Evolutionary conservation across 441 rosid species (phyloP), one percentile per base, ranked within the genome.

Genomic region (Dalechampia spathulata): DNA sequence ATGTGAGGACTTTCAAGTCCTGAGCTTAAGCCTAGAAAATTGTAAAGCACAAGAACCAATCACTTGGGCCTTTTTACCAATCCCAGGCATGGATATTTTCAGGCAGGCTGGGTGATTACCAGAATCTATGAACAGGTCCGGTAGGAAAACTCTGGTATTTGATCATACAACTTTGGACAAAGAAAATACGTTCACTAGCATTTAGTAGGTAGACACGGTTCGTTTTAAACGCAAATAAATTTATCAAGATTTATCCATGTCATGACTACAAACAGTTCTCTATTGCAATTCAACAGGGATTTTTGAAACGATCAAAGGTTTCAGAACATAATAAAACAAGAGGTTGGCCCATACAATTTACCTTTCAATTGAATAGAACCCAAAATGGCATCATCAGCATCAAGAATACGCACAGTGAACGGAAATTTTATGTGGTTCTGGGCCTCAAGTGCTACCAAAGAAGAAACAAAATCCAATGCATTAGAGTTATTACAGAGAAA

Each of bases 391-490:
- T 83, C 90, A 59, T 75, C 80, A 60, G 70, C 78, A 23, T 71
- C 74, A 63, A 83, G 85, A 58, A 73, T 52, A 45, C 76, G 78
- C 19, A 69, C 69, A 0, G 61, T 55, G 62, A 81, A 83, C 14
- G 85, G 73, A 62, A 66, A 74, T 20, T 44, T 69, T 50, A 81
- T 62, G 43, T 50, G 57, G 47, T 69, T 59, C 45, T 7, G 56
- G 16, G 87, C 87, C 71, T 77, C 82, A 46, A 73, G 74, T 21
- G 91, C 83, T 81, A 78, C 76, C 72, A 42, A 39, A 63, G 50
- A 30, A 60, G 16, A 57, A 49, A 19, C 11, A 43, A n/a, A n/a
- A n/a, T 12, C 40, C 26, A 4, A 17, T 42, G 13, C 16, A 36
- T 16, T 21, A 11, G 39, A 42, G 32, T 13, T n/a, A 30, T 13